phyloP scores from a whole-genome alignment of 352 stramenopile species.

The Phytopythium montanum region DNA sequence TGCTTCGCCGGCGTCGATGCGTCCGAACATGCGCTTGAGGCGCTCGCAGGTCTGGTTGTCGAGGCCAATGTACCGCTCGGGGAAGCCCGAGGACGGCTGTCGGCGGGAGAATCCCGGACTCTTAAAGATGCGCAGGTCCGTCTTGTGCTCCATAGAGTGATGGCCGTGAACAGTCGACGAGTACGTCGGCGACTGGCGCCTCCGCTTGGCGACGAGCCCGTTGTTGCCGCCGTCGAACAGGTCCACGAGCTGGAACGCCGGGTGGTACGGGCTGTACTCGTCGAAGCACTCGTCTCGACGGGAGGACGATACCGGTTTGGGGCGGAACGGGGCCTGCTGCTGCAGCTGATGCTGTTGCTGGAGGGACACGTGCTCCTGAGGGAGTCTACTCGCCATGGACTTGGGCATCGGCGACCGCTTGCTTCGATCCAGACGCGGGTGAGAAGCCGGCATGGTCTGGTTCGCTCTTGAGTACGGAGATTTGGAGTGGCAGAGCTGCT shows the following conservation, averaged over 20 bases:
- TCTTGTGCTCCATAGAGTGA: slow-evolving; percentile 24
- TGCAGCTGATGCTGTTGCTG: not conserved
- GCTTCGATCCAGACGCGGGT: not conserved
- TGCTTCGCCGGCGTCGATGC: slow-evolving; percentile 34
- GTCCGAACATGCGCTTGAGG: slow-evolving; percentile 71
- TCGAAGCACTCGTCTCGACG: slow-evolving; percentile 61
- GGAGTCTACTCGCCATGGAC: not conserved
- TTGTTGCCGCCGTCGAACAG: slow-evolving; percentile 32
- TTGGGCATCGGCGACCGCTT: not conserved
- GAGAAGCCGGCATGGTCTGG: not conserved
- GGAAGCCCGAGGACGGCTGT: slow-evolving; percentile 48
- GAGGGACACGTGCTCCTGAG: not conserved
- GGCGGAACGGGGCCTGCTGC: not conserved
- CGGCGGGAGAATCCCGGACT: slow-evolving; percentile 46
- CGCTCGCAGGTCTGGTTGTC: slow-evolving; percentile 73
- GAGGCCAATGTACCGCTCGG: slow-evolving; percentile 74
- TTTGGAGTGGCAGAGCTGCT: not conserved
- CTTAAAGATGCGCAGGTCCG: slow-evolving; percentile 80
- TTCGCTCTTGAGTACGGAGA: not conserved
- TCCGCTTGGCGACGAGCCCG: slow-evolving; percentile 9
- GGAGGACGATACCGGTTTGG: not conserved
- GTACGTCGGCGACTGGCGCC: not conserved
- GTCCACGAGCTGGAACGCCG: slow-evolving; percentile 43
- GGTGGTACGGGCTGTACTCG: slow-evolving; percentile 78
- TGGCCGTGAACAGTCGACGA: not conserved